Conservation (phyloP, 2,329 filamentous ascomycete genomes). For the Cladosporium sp. region DNA sequence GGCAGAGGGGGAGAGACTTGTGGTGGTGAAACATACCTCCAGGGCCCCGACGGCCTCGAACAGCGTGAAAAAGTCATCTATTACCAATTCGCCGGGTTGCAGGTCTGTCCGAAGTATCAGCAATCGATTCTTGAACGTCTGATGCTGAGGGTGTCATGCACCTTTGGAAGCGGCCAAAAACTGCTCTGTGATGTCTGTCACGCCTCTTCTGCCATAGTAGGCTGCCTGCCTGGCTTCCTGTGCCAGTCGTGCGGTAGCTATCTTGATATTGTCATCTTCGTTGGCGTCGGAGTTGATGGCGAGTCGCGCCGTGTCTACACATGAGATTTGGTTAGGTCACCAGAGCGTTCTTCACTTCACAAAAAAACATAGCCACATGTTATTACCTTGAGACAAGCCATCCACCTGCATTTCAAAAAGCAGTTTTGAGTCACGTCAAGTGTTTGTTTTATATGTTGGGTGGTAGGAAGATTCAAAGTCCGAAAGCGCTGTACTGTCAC, state of each 20-base stretch:
- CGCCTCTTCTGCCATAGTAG: constrained; percentile 10
- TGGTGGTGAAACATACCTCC: constrained; percentile 46
- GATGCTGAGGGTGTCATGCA: background rate
- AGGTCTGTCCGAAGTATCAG: constrained; percentile 41
- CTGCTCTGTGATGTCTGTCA: constrained; percentile 32
- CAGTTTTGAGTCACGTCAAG: background rate
- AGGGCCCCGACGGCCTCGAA: constrained; percentile 90
- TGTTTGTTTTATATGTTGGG: constrained; percentile 2
- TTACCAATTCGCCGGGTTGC: constrained; percentile 75
- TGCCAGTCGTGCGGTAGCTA: constrained; percentile 16
- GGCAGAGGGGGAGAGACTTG: background rate
- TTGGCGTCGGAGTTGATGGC: constrained; percentile 9
- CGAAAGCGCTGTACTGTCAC: constrained; percentile 9
- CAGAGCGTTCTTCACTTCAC: too few species aligned
- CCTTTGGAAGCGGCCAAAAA: constrained; percentile 30
- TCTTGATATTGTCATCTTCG: constrained; percentile 15
- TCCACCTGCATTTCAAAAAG: constrained; percentile 9
- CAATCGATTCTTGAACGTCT: background rate
- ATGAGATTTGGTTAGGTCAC: background rate
- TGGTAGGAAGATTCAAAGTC: constrained; percentile 4
- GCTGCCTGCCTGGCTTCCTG: constrained; percentile 22
- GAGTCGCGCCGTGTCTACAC: constrained; percentile 10
- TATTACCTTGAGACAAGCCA: constrained; percentile 12
- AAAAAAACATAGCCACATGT: too few species aligned
- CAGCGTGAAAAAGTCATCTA: constrained; percentile 90